These are phyloP conservation scores for Penicillium bovifimosum DNA, from an alignment of 495 filamentous ascomycete species.

Conservation along the genomic window DNA sequence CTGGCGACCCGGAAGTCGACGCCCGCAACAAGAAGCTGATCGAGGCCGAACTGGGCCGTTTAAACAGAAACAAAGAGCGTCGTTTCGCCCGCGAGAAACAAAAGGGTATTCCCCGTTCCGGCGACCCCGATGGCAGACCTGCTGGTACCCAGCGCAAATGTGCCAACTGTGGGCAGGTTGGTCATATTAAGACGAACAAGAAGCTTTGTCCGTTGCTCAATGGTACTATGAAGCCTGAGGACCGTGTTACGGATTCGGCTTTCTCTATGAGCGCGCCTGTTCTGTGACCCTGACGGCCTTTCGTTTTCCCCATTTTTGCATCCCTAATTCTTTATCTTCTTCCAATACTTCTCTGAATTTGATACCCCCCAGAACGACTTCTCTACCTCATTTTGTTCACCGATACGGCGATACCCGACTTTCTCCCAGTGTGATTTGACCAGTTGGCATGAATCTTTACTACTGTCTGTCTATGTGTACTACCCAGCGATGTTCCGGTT, in stretches of 20 bases:
- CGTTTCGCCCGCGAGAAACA: constrained; percentile 86
- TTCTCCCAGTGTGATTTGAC: neutral
- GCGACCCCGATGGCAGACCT: constrained; percentile 45
- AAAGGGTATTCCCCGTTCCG: constrained; percentile 53
- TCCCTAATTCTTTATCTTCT: neutral
- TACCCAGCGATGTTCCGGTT: neutral
- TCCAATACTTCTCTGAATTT: constrained; percentile 5
- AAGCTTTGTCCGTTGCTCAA: constrained; percentile 94
- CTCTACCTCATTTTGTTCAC: neutral
- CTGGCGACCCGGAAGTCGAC: constrained; percentile 70
- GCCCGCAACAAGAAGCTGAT: constrained; percentile 56
- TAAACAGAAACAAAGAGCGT: constrained; percentile 87
- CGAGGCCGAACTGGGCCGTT: constrained; percentile 68
- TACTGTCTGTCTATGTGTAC: neutral
- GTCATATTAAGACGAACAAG: constrained; percentile 99
- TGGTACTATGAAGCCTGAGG: constrained; percentile 71
- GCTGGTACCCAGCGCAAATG: constrained; percentile 83
- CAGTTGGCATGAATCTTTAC: neutral
- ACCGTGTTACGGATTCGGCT: constrained; percentile 48
- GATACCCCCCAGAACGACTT: constrained; percentile 6
- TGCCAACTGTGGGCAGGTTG: constrained; percentile 90
- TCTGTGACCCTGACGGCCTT: constrained; percentile 13
- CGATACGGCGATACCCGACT: constrained; percentile 8
- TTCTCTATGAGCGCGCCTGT: constrained; percentile 49
- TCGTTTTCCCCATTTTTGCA: neutral